Evolutionary conservation across 164 flowering plant species (phyloP).

Genomic region (Macadamia tetraphylla): DNA sequence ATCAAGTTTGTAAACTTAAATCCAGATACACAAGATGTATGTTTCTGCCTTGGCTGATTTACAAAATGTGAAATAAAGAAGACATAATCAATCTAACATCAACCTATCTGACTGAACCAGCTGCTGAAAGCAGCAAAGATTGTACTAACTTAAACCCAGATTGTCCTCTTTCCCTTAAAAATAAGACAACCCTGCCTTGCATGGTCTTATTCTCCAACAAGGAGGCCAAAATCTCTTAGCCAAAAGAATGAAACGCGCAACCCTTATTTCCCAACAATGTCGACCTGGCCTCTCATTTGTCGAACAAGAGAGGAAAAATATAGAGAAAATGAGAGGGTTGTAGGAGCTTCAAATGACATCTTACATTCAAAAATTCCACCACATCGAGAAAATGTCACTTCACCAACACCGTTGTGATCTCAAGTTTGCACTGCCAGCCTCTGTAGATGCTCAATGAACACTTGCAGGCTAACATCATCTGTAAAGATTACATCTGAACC

Average conservation of each 20-base stretch:
- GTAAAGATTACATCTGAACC: constrained; percentile 94
- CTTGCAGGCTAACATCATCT: constrained; percentile 92
- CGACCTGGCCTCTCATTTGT: constrained; percentile 5
- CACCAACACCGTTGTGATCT: constrained; percentile 5
- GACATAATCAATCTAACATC: neutral
- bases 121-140: neutral
- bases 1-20: neutral
- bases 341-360: neutral
- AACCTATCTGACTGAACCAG: neutral
- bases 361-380: neutral
- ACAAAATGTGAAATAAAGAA: neutral
- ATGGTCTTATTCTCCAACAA: constrained; percentile 8
- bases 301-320: neutral
- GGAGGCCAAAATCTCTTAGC: constrained; percentile 10
- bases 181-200: constrained; percentile 4
- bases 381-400: constrained; percentile 1
- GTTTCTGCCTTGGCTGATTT: neutral
- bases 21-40: constrained; percentile 1
- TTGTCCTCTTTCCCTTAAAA: constrained; percentile 6
- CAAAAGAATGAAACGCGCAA: constrained; percentile 9
- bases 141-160: neutral
- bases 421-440: constrained; percentile 85
- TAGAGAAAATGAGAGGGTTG: neutral
- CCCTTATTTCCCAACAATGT: constrained; percentile 10
- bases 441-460: constrained; percentile 94